Conservation (phyloP, 2,329 filamentous ascomycete species). For the Pseudogymnoascus sp. region DNA sequence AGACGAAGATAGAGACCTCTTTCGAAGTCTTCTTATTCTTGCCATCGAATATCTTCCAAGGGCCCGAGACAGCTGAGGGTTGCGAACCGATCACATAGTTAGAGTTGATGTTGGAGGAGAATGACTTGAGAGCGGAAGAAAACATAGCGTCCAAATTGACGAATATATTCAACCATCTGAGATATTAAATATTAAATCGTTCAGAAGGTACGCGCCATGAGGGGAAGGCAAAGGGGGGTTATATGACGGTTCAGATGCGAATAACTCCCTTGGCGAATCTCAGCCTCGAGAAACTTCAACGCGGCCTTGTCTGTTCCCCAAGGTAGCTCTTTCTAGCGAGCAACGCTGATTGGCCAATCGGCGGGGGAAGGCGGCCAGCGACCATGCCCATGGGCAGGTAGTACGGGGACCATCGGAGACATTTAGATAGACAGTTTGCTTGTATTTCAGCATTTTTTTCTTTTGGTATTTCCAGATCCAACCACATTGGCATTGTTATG, state of each 20-base stretch:
- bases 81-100: conserved; percentile 80
- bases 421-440: background rate
- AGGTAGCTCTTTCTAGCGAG: conserved; percentile 6
- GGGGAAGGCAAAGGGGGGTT: background rate
- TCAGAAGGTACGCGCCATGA: background rate
- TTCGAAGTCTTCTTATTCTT: conserved; percentile 95
- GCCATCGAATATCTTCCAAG: conserved; percentile 96
- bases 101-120: conserved; percentile 83
- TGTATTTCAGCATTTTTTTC: background rate
- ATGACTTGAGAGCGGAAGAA: conserved; percentile 86
- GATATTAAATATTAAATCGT: background rate
- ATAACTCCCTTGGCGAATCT: conserved; percentile 1
- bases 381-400: background rate
- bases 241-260: background rate
- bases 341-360: conserved; percentile 1
- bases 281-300: conserved; percentile 6
- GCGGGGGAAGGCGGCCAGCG: background rate
- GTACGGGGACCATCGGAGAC: background rate
- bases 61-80: conserved; percentile 73
- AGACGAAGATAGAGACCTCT: conserved; percentile 84
- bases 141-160: conserved; percentile 61
- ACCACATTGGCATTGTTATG: background rate
- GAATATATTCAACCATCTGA: conserved; percentile 5
- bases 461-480: background rate
- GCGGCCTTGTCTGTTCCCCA: conserved; percentile 5